Conservation (phyloP, 2,329 filamentous ascomycete genomes). For the Aureobasidium sp. region DNA sequence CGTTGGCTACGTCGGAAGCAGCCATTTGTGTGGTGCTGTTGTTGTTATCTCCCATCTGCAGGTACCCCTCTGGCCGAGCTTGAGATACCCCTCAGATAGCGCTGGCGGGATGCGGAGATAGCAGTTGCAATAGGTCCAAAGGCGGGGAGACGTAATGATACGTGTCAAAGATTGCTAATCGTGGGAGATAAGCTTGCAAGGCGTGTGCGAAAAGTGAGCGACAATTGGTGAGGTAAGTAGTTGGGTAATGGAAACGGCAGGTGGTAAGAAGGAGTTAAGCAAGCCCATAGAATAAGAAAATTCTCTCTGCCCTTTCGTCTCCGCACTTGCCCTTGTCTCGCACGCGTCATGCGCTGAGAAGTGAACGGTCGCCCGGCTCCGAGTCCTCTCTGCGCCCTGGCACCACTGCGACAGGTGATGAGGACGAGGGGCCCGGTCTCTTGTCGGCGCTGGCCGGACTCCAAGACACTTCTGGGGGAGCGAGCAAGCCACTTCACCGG, state of each 20-base stretch:
- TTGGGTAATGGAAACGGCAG: conserved; percentile 38
- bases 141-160: conserved; percentile 9
- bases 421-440: background rate
- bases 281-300: conserved; percentile 13
- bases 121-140: conserved; percentile 8
- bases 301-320: conserved; percentile 7
- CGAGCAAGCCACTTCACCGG: background rate
- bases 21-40: conserved; percentile 19
- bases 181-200: conserved; percentile 9
- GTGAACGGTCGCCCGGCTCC: conserved; percentile 8
- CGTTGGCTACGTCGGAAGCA: conserved; percentile 29
- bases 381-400: conserved; percentile 8
- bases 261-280: conserved; percentile 12
- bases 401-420: background rate
- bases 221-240: conserved; percentile 38
- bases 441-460: conserved; percentile 1
- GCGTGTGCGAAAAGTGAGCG: conserved; percentile 17
- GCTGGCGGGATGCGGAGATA: conserved; percentile 9
- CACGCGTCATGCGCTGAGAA: conserved; percentile 5
- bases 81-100: conserved; percentile 12
- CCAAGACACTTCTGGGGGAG: background rate
- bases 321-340: background rate
- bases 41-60: conserved; percentile 42
- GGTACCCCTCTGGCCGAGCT: conserved; percentile 28
- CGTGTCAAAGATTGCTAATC: conserved; percentile 16